A percentile compares a stretch with the other conserved stretches of the same genome.
Evolutionary conservation across 1,284 basidiomycete genomes (phyloP).

Genomic region (Caloboletus firmus): DNA sequence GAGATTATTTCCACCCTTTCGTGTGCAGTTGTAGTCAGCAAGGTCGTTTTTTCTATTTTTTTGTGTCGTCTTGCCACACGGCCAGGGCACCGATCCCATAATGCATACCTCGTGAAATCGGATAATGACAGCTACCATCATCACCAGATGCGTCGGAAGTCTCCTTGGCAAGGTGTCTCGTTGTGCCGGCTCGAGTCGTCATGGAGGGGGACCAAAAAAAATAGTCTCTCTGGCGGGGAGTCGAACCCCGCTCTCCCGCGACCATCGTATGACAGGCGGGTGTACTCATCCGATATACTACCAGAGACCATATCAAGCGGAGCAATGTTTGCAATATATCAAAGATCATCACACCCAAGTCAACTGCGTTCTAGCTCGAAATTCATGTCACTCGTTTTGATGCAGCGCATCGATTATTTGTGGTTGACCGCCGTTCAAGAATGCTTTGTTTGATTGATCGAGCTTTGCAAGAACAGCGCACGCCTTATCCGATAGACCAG

Average conservation of each 20-base stretch:
- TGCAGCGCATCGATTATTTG: too few species aligned
- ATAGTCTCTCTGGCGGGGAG: slow-evolving; percentile 40
- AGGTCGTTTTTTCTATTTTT: background rate
- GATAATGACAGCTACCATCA: background rate
- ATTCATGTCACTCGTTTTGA: too few species aligned
- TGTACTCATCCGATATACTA: slow-evolving; percentile 48
- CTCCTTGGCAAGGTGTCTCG: background rate
- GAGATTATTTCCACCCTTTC: background rate
- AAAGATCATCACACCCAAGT: too few species aligned
- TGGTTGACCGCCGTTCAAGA: too few species aligned
- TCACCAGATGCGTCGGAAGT: background rate
- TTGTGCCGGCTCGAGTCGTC: too few species aligned
- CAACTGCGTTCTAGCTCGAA: too few species aligned
- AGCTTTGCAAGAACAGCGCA: too few species aligned
- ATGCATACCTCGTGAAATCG: background rate
- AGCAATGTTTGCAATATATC: too few species aligned
- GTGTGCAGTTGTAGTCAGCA: background rate
- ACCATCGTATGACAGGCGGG: slow-evolving; percentile 38
- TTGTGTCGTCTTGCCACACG: background rate
- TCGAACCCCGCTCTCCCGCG: slow-evolving; percentile 46
- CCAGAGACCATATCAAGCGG: slow-evolving; percentile 31
- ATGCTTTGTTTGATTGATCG: too few species aligned
- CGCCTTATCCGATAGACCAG: too few species aligned
- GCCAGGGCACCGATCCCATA: background rate
- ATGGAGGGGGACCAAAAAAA: too few species aligned